These are phyloP conservation scores for Aspergillus hancockii DNA, from an alignment of 495 filamentous ascomycete species.

Conservation along the genomic window DNA sequence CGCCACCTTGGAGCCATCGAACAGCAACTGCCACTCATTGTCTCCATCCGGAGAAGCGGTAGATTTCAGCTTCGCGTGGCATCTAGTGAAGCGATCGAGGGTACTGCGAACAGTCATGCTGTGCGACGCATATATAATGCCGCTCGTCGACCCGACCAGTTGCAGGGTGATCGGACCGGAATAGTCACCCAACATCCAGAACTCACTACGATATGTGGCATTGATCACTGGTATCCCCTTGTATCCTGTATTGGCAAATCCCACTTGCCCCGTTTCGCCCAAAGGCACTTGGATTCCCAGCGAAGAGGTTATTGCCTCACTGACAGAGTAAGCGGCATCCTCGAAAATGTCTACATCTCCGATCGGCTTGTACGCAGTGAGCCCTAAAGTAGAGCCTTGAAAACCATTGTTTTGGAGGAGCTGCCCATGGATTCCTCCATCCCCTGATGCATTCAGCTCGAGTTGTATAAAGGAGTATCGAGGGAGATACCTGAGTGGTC, in stretches of 20 bases:
- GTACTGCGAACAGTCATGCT: slow-evolving; percentile 35
- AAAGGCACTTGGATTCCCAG: slow-evolving; percentile 52
- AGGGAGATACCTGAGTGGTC: slow-evolving; percentile 61
- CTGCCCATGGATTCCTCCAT: slow-evolving; percentile 77
- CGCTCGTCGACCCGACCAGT: slow-evolving; percentile 35
- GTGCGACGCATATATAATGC: slow-evolving; percentile 36
- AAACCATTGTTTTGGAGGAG: slow-evolving; percentile 76
- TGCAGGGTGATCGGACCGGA: slow-evolving; percentile 28
- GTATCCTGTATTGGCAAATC: slow-evolving; percentile 61
- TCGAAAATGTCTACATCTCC: slow-evolving; percentile 52
- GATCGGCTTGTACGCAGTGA: slow-evolving; percentile 58
- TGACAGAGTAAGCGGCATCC: slow-evolving; percentile 51
- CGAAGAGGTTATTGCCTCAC: slow-evolving; percentile 55
- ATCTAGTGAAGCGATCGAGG: slow-evolving; percentile 28
- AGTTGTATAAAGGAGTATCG: neutral
- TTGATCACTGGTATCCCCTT: slow-evolving; percentile 60
- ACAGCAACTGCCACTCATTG: slow-evolving; percentile 65
- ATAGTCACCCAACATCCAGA: slow-evolving; percentile 55
- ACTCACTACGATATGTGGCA: slow-evolving; percentile 51
- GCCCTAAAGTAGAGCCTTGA: slow-evolving; percentile 49
- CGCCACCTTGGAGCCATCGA: slow-evolving; percentile 48
- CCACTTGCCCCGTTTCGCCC: slow-evolving; percentile 42
- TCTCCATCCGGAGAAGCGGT: slow-evolving; percentile 58
- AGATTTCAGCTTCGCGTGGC: slow-evolving; percentile 37
- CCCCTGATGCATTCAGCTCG: slow-evolving; percentile 28